Evolutionary conservation across 495 filamentous ascomycete species (phyloP).

Genomic region (Pseudevernia furfuracea): DNA sequence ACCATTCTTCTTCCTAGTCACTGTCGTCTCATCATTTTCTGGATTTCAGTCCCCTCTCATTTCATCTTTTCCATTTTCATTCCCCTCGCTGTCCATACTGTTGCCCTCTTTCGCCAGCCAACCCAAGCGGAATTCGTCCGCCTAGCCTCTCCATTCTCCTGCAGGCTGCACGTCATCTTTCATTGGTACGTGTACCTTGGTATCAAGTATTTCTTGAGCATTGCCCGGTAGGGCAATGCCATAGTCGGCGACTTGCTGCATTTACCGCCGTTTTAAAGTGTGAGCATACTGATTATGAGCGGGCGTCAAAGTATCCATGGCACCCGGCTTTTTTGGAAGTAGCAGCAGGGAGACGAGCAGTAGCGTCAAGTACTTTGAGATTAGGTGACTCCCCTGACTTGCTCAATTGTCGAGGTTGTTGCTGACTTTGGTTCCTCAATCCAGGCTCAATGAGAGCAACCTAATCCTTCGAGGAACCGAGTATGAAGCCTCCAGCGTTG

Average conservation of each 20-base stretch:
- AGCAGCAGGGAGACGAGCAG: slow-evolving; percentile 39
- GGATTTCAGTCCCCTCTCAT: neutral
- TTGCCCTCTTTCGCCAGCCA: neutral
- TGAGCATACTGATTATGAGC: slow-evolving; percentile 5
- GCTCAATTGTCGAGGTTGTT: neutral
- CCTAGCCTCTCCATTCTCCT: neutral
- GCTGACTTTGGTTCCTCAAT: neutral
- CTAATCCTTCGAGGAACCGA: slow-evolving; percentile 70
- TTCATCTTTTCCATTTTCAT: neutral
- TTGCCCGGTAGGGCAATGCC: neutral
- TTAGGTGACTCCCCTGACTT: slow-evolving; percentile 38
- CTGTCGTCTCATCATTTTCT: neutral
- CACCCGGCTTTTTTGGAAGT: slow-evolving; percentile 45
- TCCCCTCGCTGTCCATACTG: neutral
- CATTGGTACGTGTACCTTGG: slow-evolving; percentile 2
- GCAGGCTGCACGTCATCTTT: neutral
- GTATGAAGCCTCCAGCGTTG: slow-evolving; percentile 66
- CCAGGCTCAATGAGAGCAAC: slow-evolving; percentile 69
- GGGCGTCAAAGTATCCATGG: slow-evolving; percentile 28
- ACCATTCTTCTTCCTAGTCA: neutral
- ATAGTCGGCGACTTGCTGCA: neutral
- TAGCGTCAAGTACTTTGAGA: slow-evolving; percentile 50
- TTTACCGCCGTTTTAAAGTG: neutral
- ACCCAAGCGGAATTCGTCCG: neutral
- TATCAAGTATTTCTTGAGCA: neutral